phyloP scores from a whole-genome alignment of 2,329 filamentous ascomycete species.

The Clathrospora elynae region DNA sequence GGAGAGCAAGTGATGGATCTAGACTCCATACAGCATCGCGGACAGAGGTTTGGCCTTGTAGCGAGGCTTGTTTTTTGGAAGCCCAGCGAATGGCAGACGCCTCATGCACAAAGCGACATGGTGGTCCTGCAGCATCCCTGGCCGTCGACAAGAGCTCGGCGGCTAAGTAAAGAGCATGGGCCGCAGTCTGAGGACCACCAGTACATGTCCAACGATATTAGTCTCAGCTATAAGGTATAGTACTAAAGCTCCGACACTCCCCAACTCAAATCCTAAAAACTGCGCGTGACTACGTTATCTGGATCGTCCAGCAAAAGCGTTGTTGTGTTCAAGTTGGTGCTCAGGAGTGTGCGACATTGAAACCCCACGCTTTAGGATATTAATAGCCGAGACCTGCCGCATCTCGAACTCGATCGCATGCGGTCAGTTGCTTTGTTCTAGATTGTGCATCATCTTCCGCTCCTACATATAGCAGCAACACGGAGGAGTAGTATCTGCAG shows the following conservation, averaged over 20 bases:
- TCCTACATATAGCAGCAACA: neutral
- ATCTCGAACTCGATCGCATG: slow-evolving; percentile 1
- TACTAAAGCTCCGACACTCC: slow-evolving; percentile 1
- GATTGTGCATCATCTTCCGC: neutral
- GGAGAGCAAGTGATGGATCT: slow-evolving; percentile 2
- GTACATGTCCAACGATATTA: slow-evolving; percentile 4
- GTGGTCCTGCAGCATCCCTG: slow-evolving; percentile 18
- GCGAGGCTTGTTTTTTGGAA: slow-evolving; percentile 24
- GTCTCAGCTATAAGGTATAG: slow-evolving; percentile 12
- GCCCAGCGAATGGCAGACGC: slow-evolving; percentile 25
- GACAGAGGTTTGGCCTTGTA: slow-evolving; percentile 20
- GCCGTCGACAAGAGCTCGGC: slow-evolving; percentile 14
- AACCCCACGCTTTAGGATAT: slow-evolving; percentile 12
- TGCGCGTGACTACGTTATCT: too few species aligned
- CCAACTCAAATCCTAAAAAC: too few species aligned
- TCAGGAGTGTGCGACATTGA: neutral
- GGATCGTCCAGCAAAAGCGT: too few species aligned
- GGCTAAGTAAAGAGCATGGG: slow-evolving; percentile 19
- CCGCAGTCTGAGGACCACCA: slow-evolving; percentile 1
- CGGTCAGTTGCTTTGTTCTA: slow-evolving; percentile 2
- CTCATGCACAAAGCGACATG: slow-evolving; percentile 15
- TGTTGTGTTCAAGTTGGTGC: slow-evolving; percentile 1
- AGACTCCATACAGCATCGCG: slow-evolving; percentile 10
- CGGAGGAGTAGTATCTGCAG: too few species aligned
- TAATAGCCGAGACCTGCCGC: slow-evolving; percentile 9